Evolutionary conservation across 345 rosid genomes (phyloP).

Genomic region (Orychophragmus violaceus): DNA sequence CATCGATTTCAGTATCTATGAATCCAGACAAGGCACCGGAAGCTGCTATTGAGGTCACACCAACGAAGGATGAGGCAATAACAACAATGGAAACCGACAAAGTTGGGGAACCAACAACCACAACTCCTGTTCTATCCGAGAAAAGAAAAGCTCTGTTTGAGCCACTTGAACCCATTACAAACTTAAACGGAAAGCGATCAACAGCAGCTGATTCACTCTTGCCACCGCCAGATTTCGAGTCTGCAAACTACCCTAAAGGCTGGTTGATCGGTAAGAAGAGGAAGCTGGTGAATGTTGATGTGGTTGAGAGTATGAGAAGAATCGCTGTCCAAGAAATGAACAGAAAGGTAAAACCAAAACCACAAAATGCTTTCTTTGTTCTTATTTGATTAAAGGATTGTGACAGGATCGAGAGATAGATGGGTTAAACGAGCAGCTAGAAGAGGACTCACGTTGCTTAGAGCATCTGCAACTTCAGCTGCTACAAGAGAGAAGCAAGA

Average conservation of each 20-base stretch:
- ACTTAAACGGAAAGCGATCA: constrained; percentile 41
- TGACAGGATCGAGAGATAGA: constrained; percentile 80
- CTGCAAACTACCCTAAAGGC: constrained; percentile 76
- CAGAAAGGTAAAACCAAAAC: constrained; percentile 57
- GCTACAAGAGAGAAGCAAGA: constrained; percentile 67
- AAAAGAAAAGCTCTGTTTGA: constrained; percentile 82
- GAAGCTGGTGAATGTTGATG: constrained; percentile 87
- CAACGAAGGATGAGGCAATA: constrained; percentile 40
- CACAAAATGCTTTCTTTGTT: background rate
- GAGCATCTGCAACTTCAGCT: constrained; percentile 87
- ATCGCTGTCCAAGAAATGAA: constrained; percentile 95
- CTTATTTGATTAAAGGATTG: background rate
- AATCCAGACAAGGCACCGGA: constrained; percentile 34
- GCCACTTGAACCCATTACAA: constrained; percentile 64
- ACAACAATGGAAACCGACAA: constrained; percentile 25
- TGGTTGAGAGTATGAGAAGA: constrained; percentile 95
- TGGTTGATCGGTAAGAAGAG: constrained; percentile 95
- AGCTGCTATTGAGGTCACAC: constrained; percentile 35
- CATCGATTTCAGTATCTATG: constrained; percentile 1
- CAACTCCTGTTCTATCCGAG: constrained; percentile 49
- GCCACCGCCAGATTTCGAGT: constrained; percentile 91
- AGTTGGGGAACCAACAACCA: constrained; percentile 20
- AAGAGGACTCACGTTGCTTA: constrained; percentile 72
- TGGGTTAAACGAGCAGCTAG: constrained; percentile 89
- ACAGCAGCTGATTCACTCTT: constrained; percentile 58